Evolutionary conservation across 78 protist genomes (phyloP).

Genomic region (slime mould (Dictyostelium discoideum)): DNA sequence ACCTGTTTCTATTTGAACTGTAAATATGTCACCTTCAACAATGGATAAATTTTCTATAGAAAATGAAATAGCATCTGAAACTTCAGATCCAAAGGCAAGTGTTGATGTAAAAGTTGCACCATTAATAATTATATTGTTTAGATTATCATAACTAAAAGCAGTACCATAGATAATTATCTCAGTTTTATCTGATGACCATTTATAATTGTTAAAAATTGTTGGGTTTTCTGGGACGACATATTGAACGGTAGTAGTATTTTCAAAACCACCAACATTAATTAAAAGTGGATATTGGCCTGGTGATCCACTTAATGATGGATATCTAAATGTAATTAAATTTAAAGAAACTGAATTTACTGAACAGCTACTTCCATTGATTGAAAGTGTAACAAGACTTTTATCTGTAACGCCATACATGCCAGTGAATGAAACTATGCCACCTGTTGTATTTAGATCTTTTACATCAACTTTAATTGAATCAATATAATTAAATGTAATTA

Average conservation of each 20-base stretch:
- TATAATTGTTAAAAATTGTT: background rate
- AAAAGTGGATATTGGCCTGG: background rate
- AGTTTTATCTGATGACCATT: background rate
- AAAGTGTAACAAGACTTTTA: background rate
- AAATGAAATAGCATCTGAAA: too few relatives aligned
- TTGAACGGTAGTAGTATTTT: background rate
- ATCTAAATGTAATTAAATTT: background rate
- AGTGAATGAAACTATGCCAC: background rate
- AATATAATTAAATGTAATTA: background rate
- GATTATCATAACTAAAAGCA: background rate
- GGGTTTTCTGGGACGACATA: background rate
- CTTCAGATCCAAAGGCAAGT: background rate
- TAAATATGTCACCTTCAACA: background rate
- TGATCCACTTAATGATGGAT: background rate
- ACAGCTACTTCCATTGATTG: background rate
- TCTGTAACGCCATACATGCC: background rate
- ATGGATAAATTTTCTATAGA: too few relatives aligned
- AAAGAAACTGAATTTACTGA: background rate
- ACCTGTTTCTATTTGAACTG: background rate
- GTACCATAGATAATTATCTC: background rate
- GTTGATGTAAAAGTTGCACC: background rate
- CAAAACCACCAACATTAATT: constrained; percentile 17
- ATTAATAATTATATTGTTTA: background rate
- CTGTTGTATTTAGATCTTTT: background rate
- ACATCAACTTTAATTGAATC: background rate